Percentiles rank a stretch among this genome's conserved stretches.
phyloP scores from a whole-genome alignment of 345 rosid species.

The Populus davidiana region DNA sequence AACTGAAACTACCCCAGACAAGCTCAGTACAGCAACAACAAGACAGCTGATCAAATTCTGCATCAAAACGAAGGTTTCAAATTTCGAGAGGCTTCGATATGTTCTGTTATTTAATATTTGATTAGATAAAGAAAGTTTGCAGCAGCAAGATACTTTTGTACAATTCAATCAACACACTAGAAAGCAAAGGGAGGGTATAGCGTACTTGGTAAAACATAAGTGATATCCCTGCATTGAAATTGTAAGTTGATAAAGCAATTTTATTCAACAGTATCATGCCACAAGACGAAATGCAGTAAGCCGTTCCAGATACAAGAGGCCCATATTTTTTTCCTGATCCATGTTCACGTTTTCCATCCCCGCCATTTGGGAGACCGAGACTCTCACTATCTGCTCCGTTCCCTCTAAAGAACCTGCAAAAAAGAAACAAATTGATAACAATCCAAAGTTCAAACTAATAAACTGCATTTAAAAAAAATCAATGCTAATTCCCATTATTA shows the following conservation, averaged over 20 bases:
- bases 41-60: constrained; percentile 82
- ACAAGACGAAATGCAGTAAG: constrained; percentile 90
- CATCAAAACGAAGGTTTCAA: constrained; percentile 13
- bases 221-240: constrained; percentile 76
- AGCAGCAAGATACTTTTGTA: not conserved
- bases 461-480: not conserved
- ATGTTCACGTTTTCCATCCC: constrained; percentile 44
- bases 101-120: too few species aligned
- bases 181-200: not conserved
- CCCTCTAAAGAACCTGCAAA: constrained; percentile 56
- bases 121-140: not conserved
- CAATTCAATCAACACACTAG: too few species aligned
- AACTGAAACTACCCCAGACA: constrained; percentile 56
- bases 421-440: not conserved
- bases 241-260: constrained; percentile 67
- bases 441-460: not conserved
- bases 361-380: constrained; percentile 23
- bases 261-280: constrained; percentile 88
- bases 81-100: not conserved
- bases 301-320: constrained; percentile 77
- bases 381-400: constrained; percentile 29
- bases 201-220: constrained; percentile 90
- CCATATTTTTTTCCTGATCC: constrained; percentile 49
- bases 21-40: constrained; percentile 51
- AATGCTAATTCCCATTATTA: not conserved